A percentile compares a stretch with the other conserved stretches of the same genome.
These are phyloP conservation scores for Rubia peregrina DNA, from an alignment of 305 asterid genomes.

Conservation along the genomic window DNA sequence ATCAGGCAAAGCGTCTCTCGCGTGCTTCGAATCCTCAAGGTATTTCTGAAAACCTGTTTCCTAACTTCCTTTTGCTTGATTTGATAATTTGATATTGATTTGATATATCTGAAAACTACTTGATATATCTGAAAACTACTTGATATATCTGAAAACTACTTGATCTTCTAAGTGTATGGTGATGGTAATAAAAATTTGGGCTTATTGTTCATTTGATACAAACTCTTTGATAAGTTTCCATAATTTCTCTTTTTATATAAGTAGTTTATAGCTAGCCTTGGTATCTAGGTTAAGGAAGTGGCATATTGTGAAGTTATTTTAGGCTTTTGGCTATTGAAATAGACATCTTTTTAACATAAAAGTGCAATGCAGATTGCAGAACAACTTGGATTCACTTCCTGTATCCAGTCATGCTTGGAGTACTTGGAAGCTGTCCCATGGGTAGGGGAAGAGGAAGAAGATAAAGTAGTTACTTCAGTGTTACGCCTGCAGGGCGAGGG, in stretches of 20 bases:
- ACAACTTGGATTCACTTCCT: slow-evolving; percentile 57
- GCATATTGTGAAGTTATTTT: neutral
- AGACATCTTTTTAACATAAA: slow-evolving; percentile 8
- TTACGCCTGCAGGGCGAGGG: slow-evolving; percentile 58
- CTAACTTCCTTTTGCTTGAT: slow-evolving; percentile 1
- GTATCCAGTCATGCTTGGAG: slow-evolving; percentile 73
- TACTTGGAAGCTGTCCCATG: slow-evolving; percentile 97
- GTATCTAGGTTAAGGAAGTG: neutral
- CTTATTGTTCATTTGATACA: neutral
- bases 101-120: too few relatives aligned
- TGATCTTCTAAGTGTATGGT: neutral
- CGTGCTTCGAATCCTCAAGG: slow-evolving; percentile 84
- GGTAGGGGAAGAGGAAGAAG: slow-evolving; percentile 98
- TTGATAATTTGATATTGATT: neutral
- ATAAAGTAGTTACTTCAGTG: slow-evolving; percentile 67
- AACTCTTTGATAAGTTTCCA: neutral
- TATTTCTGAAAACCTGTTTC: slow-evolving; percentile 21
- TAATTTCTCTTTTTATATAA: neutral
- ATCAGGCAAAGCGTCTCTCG: slow-evolving; percentile 85
- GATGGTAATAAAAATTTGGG: neutral
- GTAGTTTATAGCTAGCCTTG: neutral
- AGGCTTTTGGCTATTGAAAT: neutral
- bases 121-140: too few relatives aligned
- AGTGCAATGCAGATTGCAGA: slow-evolving; percentile 53
- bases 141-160: neutral